Evolutionary conservation across 2,329 filamentous ascomycete genomes (phyloP).

Genomic region (Bretziella fagacearum): DNA sequence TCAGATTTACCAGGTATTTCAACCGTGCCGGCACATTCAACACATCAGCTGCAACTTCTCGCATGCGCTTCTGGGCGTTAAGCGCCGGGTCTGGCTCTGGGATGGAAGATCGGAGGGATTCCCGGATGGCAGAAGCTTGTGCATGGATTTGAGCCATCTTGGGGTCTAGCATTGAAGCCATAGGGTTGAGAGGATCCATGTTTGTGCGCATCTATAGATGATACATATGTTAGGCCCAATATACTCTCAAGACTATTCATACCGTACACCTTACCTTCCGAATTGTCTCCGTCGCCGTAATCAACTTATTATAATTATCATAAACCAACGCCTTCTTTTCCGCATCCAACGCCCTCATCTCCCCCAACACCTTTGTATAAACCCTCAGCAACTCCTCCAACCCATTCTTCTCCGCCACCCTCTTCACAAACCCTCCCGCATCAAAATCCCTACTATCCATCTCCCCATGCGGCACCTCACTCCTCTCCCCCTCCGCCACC

Average conservation of each 20-base stretch:
- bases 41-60: constrained; percentile 44
- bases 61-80: constrained; percentile 24
- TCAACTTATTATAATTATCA: constrained; percentile 95
- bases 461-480: constrained; percentile 48
- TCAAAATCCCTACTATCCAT: constrained; percentile 61
- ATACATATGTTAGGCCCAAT: constrained; percentile 6
- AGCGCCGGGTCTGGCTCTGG: constrained; percentile 27
- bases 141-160: constrained; percentile 60
- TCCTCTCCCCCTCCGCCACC: constrained; percentile 20
- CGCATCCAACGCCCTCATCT: constrained; percentile 79
- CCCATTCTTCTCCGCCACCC: constrained; percentile 42
- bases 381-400: constrained; percentile 52
- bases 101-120: constrained; percentile 31
- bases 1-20: constrained; percentile 38
- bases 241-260: neutral
- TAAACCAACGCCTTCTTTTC: constrained; percentile 96
- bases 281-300: constrained; percentile 92
- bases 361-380: constrained; percentile 56
- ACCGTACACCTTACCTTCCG: constrained; percentile 38
- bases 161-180: constrained; percentile 54
- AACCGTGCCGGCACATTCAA: constrained; percentile 44
- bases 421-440: constrained; percentile 48
- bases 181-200: constrained; percentile 63
- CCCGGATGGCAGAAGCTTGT: constrained; percentile 37
- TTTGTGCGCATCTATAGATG: constrained; percentile 54